phyloP scores from a whole-genome alignment of 352 stramenopile genomes.

The Pythium brachiatum region DNA sequence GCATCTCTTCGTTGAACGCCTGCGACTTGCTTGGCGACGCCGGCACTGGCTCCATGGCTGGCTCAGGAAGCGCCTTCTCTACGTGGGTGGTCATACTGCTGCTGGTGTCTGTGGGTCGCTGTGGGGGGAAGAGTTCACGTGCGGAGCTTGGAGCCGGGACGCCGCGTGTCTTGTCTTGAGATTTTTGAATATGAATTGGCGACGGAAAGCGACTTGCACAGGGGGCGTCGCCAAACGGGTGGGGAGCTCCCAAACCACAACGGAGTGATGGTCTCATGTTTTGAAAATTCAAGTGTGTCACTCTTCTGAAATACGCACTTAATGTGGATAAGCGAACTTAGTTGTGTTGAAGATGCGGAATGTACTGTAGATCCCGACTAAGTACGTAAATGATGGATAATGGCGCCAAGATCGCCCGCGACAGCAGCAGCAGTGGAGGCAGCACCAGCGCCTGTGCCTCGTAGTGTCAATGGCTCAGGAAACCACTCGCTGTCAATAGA shows the following conservation, averaged over 20 bases:
- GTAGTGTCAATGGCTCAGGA: constrained; percentile 49
- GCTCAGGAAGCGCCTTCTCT: constrained; percentile 23
- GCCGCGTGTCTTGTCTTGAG: constrained; percentile 3
- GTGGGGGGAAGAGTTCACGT: not conserved
- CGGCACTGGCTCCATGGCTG: constrained; percentile 12
- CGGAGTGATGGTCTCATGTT: constrained; percentile 23
- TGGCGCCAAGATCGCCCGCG: constrained; percentile 40
- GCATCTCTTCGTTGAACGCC: constrained; percentile 45
- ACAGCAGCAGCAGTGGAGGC: constrained; percentile 60
- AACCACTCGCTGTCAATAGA: constrained; percentile 62
- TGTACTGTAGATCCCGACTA: constrained; percentile 5
- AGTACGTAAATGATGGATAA: constrained; percentile 17
- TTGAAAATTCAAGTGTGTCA: constrained; percentile 35
- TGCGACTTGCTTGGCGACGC: constrained; percentile 31
- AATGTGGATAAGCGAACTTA: not conserved
- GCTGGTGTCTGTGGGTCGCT: constrained; percentile 9
- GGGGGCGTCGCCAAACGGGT: not conserved
- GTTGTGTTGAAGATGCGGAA: constrained; percentile 14
- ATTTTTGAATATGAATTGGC: constrained; percentile 23
- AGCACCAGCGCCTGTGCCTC: constrained; percentile 58
- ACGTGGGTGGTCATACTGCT: constrained; percentile 57
- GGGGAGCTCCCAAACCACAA: not conserved
- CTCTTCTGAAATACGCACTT: constrained; percentile 22
- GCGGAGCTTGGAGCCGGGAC: not conserved
- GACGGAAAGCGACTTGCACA: constrained; percentile 1